phyloP scores from a whole-genome alignment of 2,329 filamentous ascomycete genomes.

The Fusarium domesticum region DNA sequence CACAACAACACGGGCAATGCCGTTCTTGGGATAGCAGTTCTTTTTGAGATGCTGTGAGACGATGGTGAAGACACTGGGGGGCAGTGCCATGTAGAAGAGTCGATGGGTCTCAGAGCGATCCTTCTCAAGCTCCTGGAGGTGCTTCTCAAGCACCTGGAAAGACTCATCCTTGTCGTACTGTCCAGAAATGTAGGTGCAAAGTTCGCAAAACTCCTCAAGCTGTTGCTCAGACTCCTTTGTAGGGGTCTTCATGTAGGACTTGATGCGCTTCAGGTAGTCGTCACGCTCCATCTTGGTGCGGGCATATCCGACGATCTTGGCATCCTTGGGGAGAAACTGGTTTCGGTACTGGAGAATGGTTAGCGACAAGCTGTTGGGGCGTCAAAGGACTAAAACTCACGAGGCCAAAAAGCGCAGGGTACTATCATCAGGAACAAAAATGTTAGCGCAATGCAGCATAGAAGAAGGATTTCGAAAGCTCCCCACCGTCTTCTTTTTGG shows the following conservation, averaged over 20 bases:
- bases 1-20: slow-evolving; percentile 91
- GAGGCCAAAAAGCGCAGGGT: slow-evolving; percentile 94
- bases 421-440: slow-evolving; percentile 50
- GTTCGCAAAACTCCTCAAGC: slow-evolving; percentile 79
- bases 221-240: slow-evolving; percentile 97
- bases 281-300: slow-evolving; percentile 99
- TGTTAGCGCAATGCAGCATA: slow-evolving; percentile 21
- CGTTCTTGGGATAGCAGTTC: slow-evolving; percentile 90
- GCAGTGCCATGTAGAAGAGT: slow-evolving; percentile 98
- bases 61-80: slow-evolving; percentile 95
- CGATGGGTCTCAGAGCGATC: slow-evolving; percentile 80
- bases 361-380: slow-evolving; percentile 4
- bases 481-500: slow-evolving; percentile 98
- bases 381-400: slow-evolving; percentile 55
- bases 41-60: slow-evolving; percentile 96
- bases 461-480: slow-evolving; percentile 13
- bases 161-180: slow-evolving; percentile 98
- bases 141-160: slow-evolving; percentile 79
- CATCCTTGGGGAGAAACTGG: slow-evolving; percentile 96
- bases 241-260: slow-evolving; percentile 97
- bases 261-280: slow-evolving; percentile 91
- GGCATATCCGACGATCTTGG: slow-evolving; percentile 97
- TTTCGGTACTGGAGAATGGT: slow-evolving; percentile 74
- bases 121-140: slow-evolving; percentile 81
- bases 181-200: slow-evolving; percentile 93